These are phyloP conservation scores for Melastoma candidum DNA, from an alignment of 441 rosid genomes.

Conservation along the genomic window DNA sequence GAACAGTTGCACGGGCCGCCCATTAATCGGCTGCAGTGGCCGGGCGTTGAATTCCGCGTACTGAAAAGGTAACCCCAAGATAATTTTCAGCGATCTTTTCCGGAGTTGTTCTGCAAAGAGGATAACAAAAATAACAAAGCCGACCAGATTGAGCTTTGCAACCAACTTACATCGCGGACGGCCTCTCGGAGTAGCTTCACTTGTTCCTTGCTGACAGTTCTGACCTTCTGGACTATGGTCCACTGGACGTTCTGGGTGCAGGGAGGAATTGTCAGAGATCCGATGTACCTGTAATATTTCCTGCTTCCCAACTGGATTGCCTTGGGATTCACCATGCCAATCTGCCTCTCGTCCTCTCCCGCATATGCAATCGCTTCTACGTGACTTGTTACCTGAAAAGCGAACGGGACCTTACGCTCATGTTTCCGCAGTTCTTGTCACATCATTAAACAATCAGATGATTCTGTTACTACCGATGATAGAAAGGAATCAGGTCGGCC, in stretches of 20 bases:
- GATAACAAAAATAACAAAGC: not conserved
- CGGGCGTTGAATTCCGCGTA: conserved; percentile 62
- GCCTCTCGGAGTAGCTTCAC: conserved; percentile 55
- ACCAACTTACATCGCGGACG: conserved; percentile 55
- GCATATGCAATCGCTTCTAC: conserved; percentile 26
- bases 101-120: too few relatives aligned
- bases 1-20: conserved; percentile 31
- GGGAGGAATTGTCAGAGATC: conserved; percentile 84
- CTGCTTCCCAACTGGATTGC: conserved; percentile 32
- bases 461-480: conserved; percentile 24
- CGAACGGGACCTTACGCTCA: too few relatives aligned
- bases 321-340: conserved; percentile 37
- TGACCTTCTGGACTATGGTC: conserved; percentile 60
- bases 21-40: conserved; percentile 37
- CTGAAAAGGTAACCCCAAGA: conserved; percentile 26
- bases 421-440: too few relatives aligned
- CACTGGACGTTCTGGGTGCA: conserved; percentile 68
- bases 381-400: conserved; percentile 28
- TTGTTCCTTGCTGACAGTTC: conserved; percentile 48
- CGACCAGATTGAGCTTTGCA: not conserved
- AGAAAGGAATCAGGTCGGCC: conserved; percentile 64
- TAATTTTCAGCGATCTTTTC: not conserved
- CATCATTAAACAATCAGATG: too few relatives aligned
- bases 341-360: conserved; percentile 18
- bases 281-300: conserved; percentile 57